Conservation (phyloP, 352 stramenopile species). For the Globisporangium nagaii region DNA sequence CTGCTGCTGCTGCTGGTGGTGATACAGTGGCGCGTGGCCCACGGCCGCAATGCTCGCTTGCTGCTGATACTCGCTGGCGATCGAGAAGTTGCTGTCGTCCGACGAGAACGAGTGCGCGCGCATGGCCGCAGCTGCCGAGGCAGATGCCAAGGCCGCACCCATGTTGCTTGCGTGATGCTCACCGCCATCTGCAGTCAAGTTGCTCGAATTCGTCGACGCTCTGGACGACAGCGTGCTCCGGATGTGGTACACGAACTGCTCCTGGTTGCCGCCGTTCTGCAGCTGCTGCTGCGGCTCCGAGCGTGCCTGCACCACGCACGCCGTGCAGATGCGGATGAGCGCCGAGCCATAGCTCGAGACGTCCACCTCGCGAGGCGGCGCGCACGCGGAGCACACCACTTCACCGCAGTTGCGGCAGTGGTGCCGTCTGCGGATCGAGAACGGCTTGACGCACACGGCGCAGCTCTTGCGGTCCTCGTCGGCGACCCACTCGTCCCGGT, state of each 20-base stretch:
- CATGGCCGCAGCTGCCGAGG: not conserved
- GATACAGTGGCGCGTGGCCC: no score
- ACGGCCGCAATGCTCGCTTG: no score
- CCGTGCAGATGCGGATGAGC: slow-evolving; percentile 56
- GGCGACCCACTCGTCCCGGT: slow-evolving; percentile 46
- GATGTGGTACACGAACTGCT: slow-evolving; percentile 43
- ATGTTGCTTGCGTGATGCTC: no score
- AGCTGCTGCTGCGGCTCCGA: slow-evolving; percentile 11
- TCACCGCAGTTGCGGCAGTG: slow-evolving; percentile 72
- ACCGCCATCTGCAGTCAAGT: not conserved
- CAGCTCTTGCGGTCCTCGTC: slow-evolving; percentile 53
- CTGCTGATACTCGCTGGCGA: slow-evolving; percentile 32
- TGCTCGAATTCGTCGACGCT: slow-evolving; percentile 31
- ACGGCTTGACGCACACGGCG: slow-evolving; percentile 60
- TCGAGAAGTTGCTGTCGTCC: slow-evolving; percentile 49
- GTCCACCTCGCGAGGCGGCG: slow-evolving; percentile 49
- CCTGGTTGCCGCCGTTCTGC: slow-evolving; percentile 9
- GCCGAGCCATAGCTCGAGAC: slow-evolving; percentile 22
- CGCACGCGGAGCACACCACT: slow-evolving; percentile 65
- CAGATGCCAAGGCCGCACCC: not conserved
- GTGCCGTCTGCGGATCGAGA: slow-evolving; percentile 52
- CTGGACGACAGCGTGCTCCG: slow-evolving; percentile 18
- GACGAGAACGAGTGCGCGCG: slow-evolving; percentile 28
- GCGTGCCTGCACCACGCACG: slow-evolving; percentile 50
- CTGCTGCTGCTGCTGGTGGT: not conserved